A percentile compares a stretch with the other conserved stretches of the same genome.
phyloP scores from a whole-genome alignment of 2,329 filamentous ascomycete species.

The Tricladium varicosporioides region DNA sequence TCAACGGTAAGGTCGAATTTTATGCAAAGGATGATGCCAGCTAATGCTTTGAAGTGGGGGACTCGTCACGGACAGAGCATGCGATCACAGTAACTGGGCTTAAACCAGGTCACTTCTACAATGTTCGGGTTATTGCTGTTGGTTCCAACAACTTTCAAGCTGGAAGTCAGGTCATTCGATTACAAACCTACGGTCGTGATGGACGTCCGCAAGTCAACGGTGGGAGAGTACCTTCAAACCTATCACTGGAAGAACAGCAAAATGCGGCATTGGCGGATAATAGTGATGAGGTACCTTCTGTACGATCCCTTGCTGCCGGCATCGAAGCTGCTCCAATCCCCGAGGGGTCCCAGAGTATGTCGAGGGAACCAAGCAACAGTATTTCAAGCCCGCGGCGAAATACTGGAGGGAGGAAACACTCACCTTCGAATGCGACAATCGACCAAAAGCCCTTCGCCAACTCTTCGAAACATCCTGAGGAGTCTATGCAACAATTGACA shows the following conservation, averaged over 20 bases:
- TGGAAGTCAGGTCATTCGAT: constrained; percentile 78
- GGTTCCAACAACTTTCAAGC: constrained; percentile 92
- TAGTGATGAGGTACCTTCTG: constrained; percentile 42
- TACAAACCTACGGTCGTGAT: constrained; percentile 71
- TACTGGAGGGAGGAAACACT: constrained; percentile 72
- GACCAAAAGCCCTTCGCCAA: constrained; percentile 34
- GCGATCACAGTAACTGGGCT: constrained; percentile 90
- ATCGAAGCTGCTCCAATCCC: constrained; percentile 62
- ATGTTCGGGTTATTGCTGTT: constrained; percentile 87
- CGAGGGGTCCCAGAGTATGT: constrained; percentile 57
- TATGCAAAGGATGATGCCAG: neutral
- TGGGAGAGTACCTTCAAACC: constrained; percentile 54
- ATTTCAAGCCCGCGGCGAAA: constrained; percentile 56
- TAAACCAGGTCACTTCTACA: constrained; percentile 85
- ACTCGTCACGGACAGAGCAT: constrained; percentile 76
- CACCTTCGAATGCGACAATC: constrained; percentile 58
- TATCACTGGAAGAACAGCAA: constrained; percentile 50
- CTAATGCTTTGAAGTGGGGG: constrained; percentile 62
- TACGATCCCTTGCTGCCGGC: constrained; percentile 47
- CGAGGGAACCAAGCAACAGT: constrained; percentile 63
- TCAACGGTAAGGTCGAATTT: constrained; percentile 63
- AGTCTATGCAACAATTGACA: constrained; percentile 75
- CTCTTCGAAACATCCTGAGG: constrained; percentile 53
- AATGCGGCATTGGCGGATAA: constrained; percentile 41
- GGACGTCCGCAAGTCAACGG: constrained; percentile 60